Evolutionary conservation across 2,329 filamentous ascomycete species (phyloP).

Genomic region (Cyclaneusma minus): DNA sequence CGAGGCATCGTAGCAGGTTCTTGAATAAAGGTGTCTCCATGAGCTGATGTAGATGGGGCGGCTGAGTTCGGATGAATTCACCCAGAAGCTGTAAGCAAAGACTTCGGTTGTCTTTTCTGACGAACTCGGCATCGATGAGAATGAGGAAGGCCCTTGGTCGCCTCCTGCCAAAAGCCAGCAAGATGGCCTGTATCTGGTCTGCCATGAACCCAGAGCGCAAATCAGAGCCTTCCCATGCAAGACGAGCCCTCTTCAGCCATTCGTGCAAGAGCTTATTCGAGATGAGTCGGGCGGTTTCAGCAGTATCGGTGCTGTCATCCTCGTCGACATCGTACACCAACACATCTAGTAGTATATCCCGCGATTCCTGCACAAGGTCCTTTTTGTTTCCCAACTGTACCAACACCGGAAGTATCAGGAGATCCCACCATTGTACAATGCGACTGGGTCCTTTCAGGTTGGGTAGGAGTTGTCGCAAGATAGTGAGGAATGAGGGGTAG

Average conservation of each 20-base stretch:
- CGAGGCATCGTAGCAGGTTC: slow-evolving; percentile 57
- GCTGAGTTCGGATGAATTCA: slow-evolving; percentile 58
- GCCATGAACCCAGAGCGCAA: slow-evolving; percentile 28
- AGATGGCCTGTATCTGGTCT: slow-evolving; percentile 27
- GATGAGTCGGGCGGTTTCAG: slow-evolving; percentile 30
- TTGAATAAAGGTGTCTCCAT: slow-evolving; percentile 57
- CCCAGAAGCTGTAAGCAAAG: slow-evolving; percentile 51
- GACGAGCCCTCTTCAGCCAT: slow-evolving; percentile 34
- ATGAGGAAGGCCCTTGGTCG: slow-evolving; percentile 53
- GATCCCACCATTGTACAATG: slow-evolving; percentile 58
- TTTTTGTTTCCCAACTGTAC: slow-evolving; percentile 45
- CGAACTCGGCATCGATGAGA: slow-evolving; percentile 48
- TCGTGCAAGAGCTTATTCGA: slow-evolving; percentile 37
- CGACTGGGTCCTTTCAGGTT: slow-evolving; percentile 46
- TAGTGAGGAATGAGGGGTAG: slow-evolving; percentile 51
- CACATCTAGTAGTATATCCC: slow-evolving; percentile 47
- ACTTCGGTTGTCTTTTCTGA: slow-evolving; percentile 46
- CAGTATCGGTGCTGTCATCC: slow-evolving; percentile 28
- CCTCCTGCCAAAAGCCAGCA: slow-evolving; percentile 38
- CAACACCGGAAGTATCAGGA: slow-evolving; percentile 39
- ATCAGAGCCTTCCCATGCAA: slow-evolving; percentile 22
- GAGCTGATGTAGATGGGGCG: slow-evolving; percentile 64
- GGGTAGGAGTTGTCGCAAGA: slow-evolving; percentile 48
- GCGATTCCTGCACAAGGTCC: slow-evolving; percentile 45
- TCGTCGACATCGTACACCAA: slow-evolving; percentile 46